These are phyloP conservation scores for Drosera spatulata DNA, from an alignment of 179 eudicot genomes.

Conservation along the genomic window DNA sequence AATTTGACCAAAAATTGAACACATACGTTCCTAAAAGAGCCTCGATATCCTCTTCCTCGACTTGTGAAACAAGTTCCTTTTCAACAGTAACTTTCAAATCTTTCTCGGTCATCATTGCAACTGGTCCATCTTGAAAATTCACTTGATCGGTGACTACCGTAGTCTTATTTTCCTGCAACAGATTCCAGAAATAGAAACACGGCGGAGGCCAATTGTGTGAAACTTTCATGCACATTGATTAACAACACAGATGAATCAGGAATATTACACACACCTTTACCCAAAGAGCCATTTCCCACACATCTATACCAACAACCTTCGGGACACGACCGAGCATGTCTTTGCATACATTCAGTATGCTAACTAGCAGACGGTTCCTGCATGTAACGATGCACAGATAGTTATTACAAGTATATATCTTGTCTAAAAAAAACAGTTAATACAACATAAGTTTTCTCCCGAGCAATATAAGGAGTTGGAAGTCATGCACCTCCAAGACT, in stretches of 20 bases:
- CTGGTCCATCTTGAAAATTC: conserved; percentile 50
- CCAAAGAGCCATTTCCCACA: conserved; percentile 99
- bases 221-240: too few species aligned
- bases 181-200: not conserved
- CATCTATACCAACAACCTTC: conserved; percentile 90
- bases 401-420: not conserved
- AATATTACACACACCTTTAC: conserved; percentile 52
- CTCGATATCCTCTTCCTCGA: conserved; percentile 99
- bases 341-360: conserved; percentile 74
- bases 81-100: conserved; percentile 81
- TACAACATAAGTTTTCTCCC: not conserved
- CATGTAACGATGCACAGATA: not conserved
- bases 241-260: too few species aligned
- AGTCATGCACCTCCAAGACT: not conserved
- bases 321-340: conserved; percentile 80
- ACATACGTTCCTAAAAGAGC: conserved; percentile 95
- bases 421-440: not conserved
- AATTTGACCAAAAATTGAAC: not conserved
- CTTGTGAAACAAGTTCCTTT: conserved; percentile 87
- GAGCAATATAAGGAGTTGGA: too few species aligned
- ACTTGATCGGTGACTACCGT: conserved; percentile 37
- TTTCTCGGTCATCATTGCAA: conserved; percentile 29
- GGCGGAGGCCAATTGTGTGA: too few species aligned
- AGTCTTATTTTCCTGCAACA: conserved; percentile 53
- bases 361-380: conserved; percentile 81